A percentile compares a stretch with the other conserved stretches of the same genome.
phyloP scores from a whole-genome alignment of 345 rosid species.

The Gossypium rotundifolium region DNA sequence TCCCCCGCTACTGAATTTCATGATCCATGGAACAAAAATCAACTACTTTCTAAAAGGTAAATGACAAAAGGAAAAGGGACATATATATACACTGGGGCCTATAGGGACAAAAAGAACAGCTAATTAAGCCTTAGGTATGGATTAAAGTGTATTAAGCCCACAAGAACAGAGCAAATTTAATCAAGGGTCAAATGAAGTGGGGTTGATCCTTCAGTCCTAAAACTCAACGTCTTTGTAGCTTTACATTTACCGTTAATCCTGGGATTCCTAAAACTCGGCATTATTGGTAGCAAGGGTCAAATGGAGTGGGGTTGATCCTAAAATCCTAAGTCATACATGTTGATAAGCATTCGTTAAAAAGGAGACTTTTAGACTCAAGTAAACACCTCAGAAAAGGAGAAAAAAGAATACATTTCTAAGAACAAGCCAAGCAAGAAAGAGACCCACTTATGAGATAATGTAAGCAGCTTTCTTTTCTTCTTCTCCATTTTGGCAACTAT shows the following conservation, averaged over 20 bases:
- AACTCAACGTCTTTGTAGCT: not conserved
- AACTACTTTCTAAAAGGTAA: slow-evolving; percentile 16
- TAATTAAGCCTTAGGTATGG: not conserved
- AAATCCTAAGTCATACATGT: slow-evolving; percentile 12
- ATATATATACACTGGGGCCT: slow-evolving; percentile 17
- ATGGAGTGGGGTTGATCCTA: slow-evolving; percentile 5
- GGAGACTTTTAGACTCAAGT: slow-evolving; percentile 8
- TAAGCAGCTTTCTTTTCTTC: not conserved
- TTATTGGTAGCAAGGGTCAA: slow-evolving; percentile 15
- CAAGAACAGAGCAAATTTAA: not conserved
- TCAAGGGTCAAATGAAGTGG: not conserved
- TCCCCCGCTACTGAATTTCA: slow-evolving; percentile 20
- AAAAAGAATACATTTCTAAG: not conserved
- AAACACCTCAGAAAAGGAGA: not conserved
- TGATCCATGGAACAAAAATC: slow-evolving; percentile 15
- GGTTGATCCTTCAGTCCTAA: too few species aligned
- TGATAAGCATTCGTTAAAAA: not conserved
- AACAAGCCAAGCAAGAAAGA: not conserved
- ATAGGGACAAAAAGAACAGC: slow-evolving; percentile 1
- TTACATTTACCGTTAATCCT: slow-evolving; percentile 20
- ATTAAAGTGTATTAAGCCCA: not conserved
- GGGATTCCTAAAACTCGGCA: slow-evolving; percentile 28
- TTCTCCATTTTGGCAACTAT: slow-evolving; percentile 13
- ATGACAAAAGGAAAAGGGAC: slow-evolving; percentile 13
- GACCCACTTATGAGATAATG: not conserved